These are phyloP conservation scores for Pelargonium fulgidum DNA, from an alignment of 441 rosid species.

Conservation along the genomic window DNA sequence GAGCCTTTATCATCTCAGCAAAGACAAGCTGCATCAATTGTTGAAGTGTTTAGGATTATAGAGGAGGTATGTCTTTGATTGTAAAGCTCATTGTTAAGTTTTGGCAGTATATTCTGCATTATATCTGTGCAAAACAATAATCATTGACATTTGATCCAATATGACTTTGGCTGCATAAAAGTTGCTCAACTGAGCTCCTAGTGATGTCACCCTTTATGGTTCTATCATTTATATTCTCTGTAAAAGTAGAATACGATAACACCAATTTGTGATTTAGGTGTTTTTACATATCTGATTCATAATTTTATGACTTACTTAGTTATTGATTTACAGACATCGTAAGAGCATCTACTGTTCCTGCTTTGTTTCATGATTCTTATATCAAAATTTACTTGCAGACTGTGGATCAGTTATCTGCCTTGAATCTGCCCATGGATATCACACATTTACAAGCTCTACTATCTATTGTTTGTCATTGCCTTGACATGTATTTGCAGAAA, in stretches of 20 bases:
- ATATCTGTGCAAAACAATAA: neutral
- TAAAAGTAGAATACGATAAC: conserved; percentile 6
- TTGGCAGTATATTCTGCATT: conserved; percentile 9
- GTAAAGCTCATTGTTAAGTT: conserved; percentile 4
- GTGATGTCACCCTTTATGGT: conserved; percentile 15
- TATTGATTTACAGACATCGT: conserved; percentile 6
- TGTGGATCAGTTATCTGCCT: conserved; percentile 81
- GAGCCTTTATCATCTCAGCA: conserved; percentile 92
- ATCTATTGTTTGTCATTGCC: conserved; percentile 77
- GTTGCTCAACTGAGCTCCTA: conserved; percentile 14
- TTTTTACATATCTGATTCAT: conserved; percentile 7
- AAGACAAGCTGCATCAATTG: conserved; percentile 76
- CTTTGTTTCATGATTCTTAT: conserved; percentile 19
- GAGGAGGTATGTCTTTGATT: conserved; percentile 66
- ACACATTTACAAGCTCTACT: conserved; percentile 96
- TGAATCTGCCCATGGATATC: conserved; percentile 82
- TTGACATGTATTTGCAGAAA: conserved; percentile 75
- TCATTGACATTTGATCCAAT: conserved; percentile 7
- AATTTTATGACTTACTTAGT: conserved; percentile 1
- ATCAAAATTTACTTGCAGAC: conserved; percentile 56
- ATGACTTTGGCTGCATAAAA: conserved; percentile 10
- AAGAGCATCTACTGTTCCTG: conserved; percentile 8
- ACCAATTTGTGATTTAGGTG: neutral
- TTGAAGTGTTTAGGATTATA: conserved; percentile 94
- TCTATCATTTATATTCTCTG: conserved; percentile 2